phyloP scores from a whole-genome alignment of 2,329 filamentous ascomycete genomes.

The Penicillium crustosum region DNA sequence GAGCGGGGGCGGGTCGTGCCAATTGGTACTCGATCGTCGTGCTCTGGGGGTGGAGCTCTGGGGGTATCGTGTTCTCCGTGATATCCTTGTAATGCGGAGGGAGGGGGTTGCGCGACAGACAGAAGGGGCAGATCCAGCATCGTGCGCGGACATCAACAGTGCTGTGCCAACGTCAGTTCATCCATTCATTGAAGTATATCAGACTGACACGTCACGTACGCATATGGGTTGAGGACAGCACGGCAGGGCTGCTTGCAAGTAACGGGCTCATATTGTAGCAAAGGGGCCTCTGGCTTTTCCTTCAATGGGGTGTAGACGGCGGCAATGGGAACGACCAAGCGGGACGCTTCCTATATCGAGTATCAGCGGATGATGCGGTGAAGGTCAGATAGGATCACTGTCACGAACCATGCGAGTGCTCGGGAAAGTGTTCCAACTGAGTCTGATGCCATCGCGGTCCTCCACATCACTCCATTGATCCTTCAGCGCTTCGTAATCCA shows the following conservation, averaged over 20 bases:
- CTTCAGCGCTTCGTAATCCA: conserved; percentile 93
- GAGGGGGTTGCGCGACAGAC: conserved; percentile 64
- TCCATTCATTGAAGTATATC: conserved; percentile 5
- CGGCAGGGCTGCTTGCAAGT: conserved; percentile 95
- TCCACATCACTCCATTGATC: conserved; percentile 96
- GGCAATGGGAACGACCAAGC: conserved; percentile 92
- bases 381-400: conserved; percentile 11
- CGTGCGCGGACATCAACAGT: conserved; percentile 66
- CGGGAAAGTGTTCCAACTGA: conserved; percentile 99
- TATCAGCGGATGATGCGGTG: conserved; percentile 29
- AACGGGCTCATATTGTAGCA: conserved; percentile 93
- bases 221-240: conserved; percentile 95
- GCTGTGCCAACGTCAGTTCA: conserved; percentile 39
- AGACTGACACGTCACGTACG: conserved; percentile 55
- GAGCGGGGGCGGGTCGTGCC: conserved; percentile 60
- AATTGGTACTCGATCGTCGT: conserved; percentile 68
- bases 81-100: conserved; percentile 70
- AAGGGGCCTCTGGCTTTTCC: conserved; percentile 81
- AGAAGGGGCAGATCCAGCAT: conserved; percentile 70
- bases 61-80: conserved; percentile 63
- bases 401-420: conserved; percentile 86
- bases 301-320: conserved; percentile 94
- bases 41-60: conserved; percentile 63
- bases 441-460: conserved; percentile 89
- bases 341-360: conserved; percentile 74